A percentile compares a stretch with the other conserved stretches of the same genome.
These are phyloP conservation scores for Cryptococcus deneoformans DNA, from an alignment of 1,284 basidiomycete species.

Conservation along the genomic window DNA sequence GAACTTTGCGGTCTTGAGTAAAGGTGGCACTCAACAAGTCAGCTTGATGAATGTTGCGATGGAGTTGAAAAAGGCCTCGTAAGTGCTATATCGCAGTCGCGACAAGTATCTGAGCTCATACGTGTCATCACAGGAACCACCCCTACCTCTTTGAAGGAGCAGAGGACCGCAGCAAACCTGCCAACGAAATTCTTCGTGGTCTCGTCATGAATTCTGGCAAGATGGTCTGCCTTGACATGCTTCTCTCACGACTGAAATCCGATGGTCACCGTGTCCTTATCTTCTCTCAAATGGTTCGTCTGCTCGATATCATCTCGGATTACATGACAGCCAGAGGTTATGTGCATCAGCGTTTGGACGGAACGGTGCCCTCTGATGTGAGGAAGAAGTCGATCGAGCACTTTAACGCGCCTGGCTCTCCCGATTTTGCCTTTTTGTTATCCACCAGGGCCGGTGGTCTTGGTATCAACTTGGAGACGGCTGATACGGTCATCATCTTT, in stretches of 20 bases:
- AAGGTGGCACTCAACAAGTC: conserved; percentile 81
- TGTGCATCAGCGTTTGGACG: conserved; percentile 72
- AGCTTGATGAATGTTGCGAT: conserved; percentile 94
- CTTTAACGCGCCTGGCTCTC: conserved; percentile 69
- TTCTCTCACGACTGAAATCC: conserved; percentile 80
- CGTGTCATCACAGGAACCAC: conserved; percentile 62
- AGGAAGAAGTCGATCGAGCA: conserved; percentile 81
- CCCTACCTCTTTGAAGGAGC: conserved; percentile 98
- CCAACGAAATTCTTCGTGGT: conserved; percentile 86
- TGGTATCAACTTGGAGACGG: conserved; percentile 98
- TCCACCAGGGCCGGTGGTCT: conserved; percentile 97
- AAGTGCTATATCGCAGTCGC: conserved; percentile 10
- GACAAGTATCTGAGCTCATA: background rate
- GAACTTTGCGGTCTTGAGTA: conserved; percentile 91
- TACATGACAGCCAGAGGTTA: conserved; percentile 91
- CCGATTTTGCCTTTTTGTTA: conserved; percentile 78
- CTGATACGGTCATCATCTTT: conserved; percentile 98
- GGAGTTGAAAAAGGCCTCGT: conserved; percentile 94
- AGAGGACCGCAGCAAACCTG: conserved; percentile 62
- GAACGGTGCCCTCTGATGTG: conserved; percentile 67
- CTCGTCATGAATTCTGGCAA: conserved; percentile 98
- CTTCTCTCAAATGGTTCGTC: conserved; percentile 99
- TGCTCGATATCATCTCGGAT: conserved; percentile 98
- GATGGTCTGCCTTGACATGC: conserved; percentile 93
- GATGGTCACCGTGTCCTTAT: conserved; percentile 96